Conservation (phyloP, 345 rosid genomes). For the Lumnitzera racemosa region DNA sequence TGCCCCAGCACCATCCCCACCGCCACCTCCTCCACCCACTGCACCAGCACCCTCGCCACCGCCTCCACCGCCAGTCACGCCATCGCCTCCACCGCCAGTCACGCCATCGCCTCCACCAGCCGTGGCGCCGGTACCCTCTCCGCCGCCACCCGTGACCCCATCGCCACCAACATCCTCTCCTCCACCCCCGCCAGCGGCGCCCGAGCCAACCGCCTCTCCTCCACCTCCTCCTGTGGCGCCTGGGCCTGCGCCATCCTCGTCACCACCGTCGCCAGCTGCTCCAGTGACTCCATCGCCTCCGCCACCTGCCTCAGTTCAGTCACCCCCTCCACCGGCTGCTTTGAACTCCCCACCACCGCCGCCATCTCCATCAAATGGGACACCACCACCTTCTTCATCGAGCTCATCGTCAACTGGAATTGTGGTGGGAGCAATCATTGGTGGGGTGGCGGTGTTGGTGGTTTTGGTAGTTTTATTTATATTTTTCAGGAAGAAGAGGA, state of each 20-base stretch:
- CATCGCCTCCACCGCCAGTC: conserved; percentile 26
- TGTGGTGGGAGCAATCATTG: conserved; percentile 54
- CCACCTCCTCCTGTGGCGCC: conserved; percentile 14
- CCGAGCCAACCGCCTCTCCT: conserved; percentile 12
- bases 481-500: conserved; percentile 45
- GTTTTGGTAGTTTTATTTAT: conserved; percentile 36
- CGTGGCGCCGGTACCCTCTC: conserved; percentile 28
- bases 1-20: conserved; percentile 30
- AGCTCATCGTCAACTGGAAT: conserved; percentile 31
- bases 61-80: conserved; percentile 15
- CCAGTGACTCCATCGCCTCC: conserved; percentile 28
- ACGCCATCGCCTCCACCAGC: conserved; percentile 30
- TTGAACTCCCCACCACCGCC: conserved; percentile 16
- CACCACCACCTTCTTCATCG: conserved; percentile 24
- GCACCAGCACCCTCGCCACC: conserved; percentile 24
- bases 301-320: conserved; percentile 21
- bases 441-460: conserved; percentile 39
- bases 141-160: conserved; percentile 14
- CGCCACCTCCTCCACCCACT: conserved; percentile 20
- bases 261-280: conserved; percentile 28
- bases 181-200: conserved; percentile 21
- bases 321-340: conserved; percentile 11
- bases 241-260: conserved; percentile 10
- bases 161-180: conserved; percentile 9
- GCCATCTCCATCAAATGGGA: conserved; percentile 9